phyloP scores from a whole-genome alignment of 768 basidiomycete genomes.

The Suillus cothurnatus region DNA sequence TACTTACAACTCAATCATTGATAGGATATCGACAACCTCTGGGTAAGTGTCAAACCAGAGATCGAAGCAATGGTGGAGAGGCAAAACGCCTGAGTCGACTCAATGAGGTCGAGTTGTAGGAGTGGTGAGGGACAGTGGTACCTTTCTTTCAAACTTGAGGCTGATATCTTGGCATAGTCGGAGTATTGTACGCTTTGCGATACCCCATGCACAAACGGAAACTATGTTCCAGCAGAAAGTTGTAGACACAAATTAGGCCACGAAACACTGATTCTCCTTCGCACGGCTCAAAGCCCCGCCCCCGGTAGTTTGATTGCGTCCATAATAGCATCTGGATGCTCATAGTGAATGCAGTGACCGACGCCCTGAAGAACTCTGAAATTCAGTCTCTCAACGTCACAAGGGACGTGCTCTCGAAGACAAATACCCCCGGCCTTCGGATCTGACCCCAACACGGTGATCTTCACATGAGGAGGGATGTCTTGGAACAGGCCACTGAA shows the following conservation, averaged over 20 bases:
- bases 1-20: no score
- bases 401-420: slow-evolving; percentile 13
- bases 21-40: no score
- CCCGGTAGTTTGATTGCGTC: slow-evolving; percentile 2
- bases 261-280: not conserved
- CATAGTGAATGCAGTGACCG: slow-evolving; percentile 29
- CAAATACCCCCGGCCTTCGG: slow-evolving; percentile 10
- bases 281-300: not conserved
- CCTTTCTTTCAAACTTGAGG: no score
- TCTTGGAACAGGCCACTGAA: slow-evolving; percentile 14
- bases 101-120: no score
- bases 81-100: no score
- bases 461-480: slow-evolving; percentile 12
- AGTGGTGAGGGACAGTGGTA: no score
- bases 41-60: no score
- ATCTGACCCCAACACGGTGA: slow-evolving; percentile 24
- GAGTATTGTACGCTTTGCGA: not conserved
- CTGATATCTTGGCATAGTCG: not conserved
- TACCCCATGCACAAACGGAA: not conserved
- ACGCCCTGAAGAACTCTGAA: slow-evolving; percentile 14
- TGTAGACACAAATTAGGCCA: not conserved
- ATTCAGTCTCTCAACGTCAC: not conserved
- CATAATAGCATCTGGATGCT: slow-evolving; percentile 25
- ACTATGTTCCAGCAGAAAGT: not conserved
- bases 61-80: no score